Evolutionary conservation across 257 asterid species (phyloP), one percentile per base, ranked within the genome.

Genomic region (Voacanga thouarsii): DNA sequence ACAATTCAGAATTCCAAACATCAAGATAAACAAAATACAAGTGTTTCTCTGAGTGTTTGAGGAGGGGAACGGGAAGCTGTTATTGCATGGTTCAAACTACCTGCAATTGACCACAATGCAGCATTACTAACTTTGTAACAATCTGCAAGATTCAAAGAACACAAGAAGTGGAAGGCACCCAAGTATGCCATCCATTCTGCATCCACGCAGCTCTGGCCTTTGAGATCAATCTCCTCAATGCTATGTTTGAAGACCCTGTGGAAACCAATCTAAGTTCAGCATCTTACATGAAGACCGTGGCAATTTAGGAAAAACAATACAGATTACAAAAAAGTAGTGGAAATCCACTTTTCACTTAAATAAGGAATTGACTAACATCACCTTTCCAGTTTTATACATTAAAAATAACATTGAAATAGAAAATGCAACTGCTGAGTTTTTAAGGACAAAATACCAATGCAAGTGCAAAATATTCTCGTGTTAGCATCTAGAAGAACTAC

Each of bases 131-230:
- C 84, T 82, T 83, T 95, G 74, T 86, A 85, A 87, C 98, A 95
- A 79, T 90, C 93, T 41, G 98, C 91, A 57, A 95, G 82, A 88
- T 82, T 82, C 84, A 93, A 44, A 28, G 92, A 85, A 72, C 59
- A 89, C 86, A 95, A 84, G 88, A 88, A 89, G 33, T 79, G 87
- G 83, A 90, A 95, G 26, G 90, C 93, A 71, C 99, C 98, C 82
- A 95, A 79, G 89, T 93, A 95, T 76, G 98, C 98, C 96, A 91
- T 89, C 99, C 99, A 95, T 84, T 95, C 98, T 64, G 97, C 96
- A 83, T 93, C 98, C 44, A 95, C 98, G 71, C 68, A 64, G 81
- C 79, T 91, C 83, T 89, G 90, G 68, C 96, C 91, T 75, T 85
- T 88, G 85, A 91, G 82, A 84, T 95, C 87, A 50, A 95, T 84